phyloP scores from a whole-genome alignment of 139 green algal species.

The Coccomyxa sp. region DNA sequence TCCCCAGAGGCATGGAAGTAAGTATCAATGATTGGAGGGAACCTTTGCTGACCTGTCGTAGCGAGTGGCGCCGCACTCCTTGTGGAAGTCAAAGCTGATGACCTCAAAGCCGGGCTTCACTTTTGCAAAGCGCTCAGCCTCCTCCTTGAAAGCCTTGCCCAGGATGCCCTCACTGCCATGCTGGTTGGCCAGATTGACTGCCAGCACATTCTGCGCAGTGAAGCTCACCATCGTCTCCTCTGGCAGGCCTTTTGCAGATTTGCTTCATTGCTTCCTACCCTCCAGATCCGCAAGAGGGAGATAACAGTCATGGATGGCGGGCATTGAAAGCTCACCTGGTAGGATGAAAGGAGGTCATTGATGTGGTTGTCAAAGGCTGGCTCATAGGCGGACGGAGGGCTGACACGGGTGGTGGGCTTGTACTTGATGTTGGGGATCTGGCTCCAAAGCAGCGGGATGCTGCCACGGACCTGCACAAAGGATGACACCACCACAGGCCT shows the following conservation, averaged over 20 bases:
- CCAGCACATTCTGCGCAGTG: slow-evolving; percentile 27
- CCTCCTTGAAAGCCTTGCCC: slow-evolving; percentile 45
- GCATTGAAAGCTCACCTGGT: slow-evolving; percentile 17
- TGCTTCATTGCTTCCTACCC: too few species aligned
- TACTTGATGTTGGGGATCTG: slow-evolving; percentile 89
- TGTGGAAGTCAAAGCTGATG: slow-evolving; percentile 87
- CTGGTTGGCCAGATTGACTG: slow-evolving; percentile 81
- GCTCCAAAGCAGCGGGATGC: slow-evolving; percentile 73
- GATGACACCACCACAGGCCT: slow-evolving; percentile 23
- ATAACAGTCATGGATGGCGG: too few species aligned
- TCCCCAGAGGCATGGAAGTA: background rate
- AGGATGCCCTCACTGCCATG: slow-evolving; percentile 74
- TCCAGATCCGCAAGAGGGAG: too few species aligned
- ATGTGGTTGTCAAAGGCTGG: slow-evolving; percentile 38
- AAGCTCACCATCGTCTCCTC: background rate
- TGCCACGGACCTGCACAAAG: slow-evolving; percentile 70
- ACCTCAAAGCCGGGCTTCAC: slow-evolving; percentile 26
- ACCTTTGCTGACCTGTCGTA: slow-evolving; percentile 43
- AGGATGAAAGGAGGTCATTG: slow-evolving; percentile 25
- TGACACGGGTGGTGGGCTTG: slow-evolving; percentile 78
- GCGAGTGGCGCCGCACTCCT: slow-evolving; percentile 71
- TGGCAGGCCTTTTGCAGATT: background rate
- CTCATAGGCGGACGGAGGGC: slow-evolving; percentile 18
- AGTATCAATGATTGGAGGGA: background rate
- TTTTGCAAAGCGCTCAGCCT: slow-evolving; percentile 15